A percentile compares a stretch with the other conserved stretches of the same genome.
Conservation (phyloP, 768 basidiomycete genomes). For the Termitomyces sp. region DNA sequence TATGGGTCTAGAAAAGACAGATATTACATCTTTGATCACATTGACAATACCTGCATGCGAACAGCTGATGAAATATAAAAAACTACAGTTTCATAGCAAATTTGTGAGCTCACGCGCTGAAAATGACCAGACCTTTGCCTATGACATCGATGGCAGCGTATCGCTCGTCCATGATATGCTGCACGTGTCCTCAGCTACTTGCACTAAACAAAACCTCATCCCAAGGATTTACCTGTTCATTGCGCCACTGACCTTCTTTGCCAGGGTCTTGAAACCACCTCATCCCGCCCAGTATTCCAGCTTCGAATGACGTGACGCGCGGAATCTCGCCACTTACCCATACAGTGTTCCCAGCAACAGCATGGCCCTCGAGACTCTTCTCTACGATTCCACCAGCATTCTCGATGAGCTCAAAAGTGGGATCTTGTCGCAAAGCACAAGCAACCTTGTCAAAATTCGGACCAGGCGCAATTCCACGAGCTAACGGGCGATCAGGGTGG, state of each 20-base stretch:
- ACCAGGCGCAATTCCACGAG: constrained; percentile 69
- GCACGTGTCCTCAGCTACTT: background rate
- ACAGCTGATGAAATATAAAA: constrained; percentile 22
- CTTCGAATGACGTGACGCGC: constrained; percentile 61
- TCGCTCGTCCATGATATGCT: constrained; percentile 82
- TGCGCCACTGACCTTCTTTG: constrained; percentile 37
- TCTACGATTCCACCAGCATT: constrained; percentile 50
- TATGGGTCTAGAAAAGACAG: constrained; percentile 58
- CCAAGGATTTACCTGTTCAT: constrained; percentile 40
- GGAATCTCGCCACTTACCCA: constrained; percentile 83
- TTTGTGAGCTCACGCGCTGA: constrained; percentile 60
- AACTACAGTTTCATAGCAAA: background rate
- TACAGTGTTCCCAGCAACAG: constrained; percentile 54
- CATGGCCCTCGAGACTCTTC: constrained; percentile 53
- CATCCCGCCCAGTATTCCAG: constrained; percentile 61
- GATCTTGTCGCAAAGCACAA: constrained; percentile 60
- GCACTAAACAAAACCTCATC: background rate
- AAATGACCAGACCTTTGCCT: constrained; percentile 79
- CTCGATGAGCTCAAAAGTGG: constrained; percentile 62
- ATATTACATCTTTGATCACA: constrained; percentile 66
- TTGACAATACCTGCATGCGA: constrained; percentile 83
- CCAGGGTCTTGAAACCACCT: constrained; percentile 44
- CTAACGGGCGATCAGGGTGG: constrained; percentile 70
- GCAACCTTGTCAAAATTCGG: constrained; percentile 52
- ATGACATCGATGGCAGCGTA: constrained; percentile 71